A percentile compares a stretch with the other conserved stretches of the same genome.
Conservation (phyloP, 805 yeast species). For the Torulaspora quercuum region DNA sequence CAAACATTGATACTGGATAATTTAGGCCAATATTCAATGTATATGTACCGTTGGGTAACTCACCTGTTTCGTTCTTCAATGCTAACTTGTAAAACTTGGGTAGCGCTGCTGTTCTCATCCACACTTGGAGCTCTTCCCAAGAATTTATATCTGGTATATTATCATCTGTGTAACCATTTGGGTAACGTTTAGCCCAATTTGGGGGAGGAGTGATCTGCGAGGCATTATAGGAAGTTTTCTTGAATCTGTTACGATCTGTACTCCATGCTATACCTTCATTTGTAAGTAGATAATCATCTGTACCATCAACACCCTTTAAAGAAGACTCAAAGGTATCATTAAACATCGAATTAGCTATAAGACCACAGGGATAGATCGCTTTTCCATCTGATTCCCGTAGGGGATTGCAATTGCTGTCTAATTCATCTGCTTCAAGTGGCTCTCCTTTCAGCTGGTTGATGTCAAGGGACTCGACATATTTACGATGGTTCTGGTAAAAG, state of each 20-base stretch:
- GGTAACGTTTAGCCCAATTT: conserved; percentile 68
- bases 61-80: conserved; percentile 59
- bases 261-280: conserved; percentile 67
- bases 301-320: conserved; percentile 35
- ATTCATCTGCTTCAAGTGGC: conserved; percentile 51
- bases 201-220: conserved; percentile 77
- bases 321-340: conserved; percentile 69
- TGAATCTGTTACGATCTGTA: conserved; percentile 59
- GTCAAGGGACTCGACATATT: conserved; percentile 83
- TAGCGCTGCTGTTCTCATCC: conserved; percentile 93
- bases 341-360: conserved; percentile 75
- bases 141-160: conserved; percentile 65
- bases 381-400: conserved; percentile 36
- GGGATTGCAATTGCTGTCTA: conserved; percentile 44
- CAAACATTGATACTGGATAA: conserved; percentile 77
- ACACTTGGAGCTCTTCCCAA: conserved; percentile 73
- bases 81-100: conserved; percentile 86
- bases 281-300: conserved; percentile 41
- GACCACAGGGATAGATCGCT: conserved; percentile 73
- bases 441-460: conserved; percentile 76
- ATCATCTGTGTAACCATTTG: conserved; percentile 67
- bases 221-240: conserved; percentile 58
- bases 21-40: conserved; percentile 63
- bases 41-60: conserved; percentile 65
- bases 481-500: conserved; percentile 92